These are phyloP conservation scores for Endogone sp. DNA, from an alignment of 192 early-diverging fungal genomes.

Conservation along the genomic window DNA sequence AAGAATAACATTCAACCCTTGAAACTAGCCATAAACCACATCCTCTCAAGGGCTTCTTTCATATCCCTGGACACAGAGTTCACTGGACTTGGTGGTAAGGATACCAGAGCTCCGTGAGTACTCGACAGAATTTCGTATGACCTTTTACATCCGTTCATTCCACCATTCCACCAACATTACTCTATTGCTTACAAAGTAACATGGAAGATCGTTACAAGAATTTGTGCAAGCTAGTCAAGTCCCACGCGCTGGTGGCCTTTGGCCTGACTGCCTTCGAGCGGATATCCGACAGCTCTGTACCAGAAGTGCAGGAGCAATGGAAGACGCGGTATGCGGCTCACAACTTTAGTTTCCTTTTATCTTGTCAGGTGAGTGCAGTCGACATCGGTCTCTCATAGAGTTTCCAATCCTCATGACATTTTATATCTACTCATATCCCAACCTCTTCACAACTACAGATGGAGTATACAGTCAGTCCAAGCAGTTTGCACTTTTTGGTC, in stretches of 20 bases:
- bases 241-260: slow-evolving; percentile 80
- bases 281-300: neutral
- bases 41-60: slow-evolving; percentile 57
- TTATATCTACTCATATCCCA: neutral
- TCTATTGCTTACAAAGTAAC: slow-evolving; percentile 39
- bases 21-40: slow-evolving; percentile 37
- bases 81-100: slow-evolving; percentile 65
- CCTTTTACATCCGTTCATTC: slow-evolving; percentile 9
- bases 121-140: no score
- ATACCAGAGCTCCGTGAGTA: slow-evolving; percentile 31
- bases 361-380: slow-evolving; percentile 25
- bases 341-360: slow-evolving; percentile 37
- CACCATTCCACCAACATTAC: neutral
- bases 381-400: neutral
- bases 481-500: slow-evolving; percentile 75
- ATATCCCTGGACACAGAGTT: slow-evolving; percentile 92
- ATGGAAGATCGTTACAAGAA: slow-evolving; percentile 81
- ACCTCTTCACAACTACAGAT: slow-evolving; percentile 49
- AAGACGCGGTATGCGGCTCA: slow-evolving; percentile 38
- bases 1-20: slow-evolving; percentile 51
- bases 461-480: slow-evolving; percentile 64
- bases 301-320: slow-evolving; percentile 1
- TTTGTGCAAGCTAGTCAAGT: slow-evolving; percentile 62
- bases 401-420: neutral
- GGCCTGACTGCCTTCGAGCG: slow-evolving; percentile 70